Evolutionary conservation across 306 rosid species (phyloP).

Genomic region (Canavalia ensiformis): DNA sequence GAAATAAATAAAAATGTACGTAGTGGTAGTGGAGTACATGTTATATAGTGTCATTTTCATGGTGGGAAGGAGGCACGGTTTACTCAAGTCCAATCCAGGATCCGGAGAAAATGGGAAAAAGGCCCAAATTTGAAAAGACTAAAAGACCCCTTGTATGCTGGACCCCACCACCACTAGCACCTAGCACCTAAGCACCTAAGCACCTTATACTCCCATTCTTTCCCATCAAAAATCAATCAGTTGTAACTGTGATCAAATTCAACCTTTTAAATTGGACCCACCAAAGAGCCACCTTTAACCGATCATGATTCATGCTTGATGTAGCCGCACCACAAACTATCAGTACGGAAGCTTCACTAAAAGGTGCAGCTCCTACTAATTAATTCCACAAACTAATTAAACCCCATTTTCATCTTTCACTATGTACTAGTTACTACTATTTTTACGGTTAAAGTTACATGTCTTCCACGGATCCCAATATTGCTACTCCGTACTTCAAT

Average conservation of each 20-base stretch:
- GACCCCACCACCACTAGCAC: constrained; percentile 12
- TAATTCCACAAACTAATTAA: neutral
- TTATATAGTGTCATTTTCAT: constrained; percentile 6
- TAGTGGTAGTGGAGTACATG: constrained; percentile 43
- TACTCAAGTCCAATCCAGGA: neutral
- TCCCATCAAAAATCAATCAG: constrained; percentile 39
- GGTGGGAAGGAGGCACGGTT: constrained; percentile 11
- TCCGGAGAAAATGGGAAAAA: neutral
- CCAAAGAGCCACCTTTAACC: constrained; percentile 37
- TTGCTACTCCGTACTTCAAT: constrained; percentile 35
- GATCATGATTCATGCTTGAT: constrained; percentile 21
- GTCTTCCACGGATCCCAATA: constrained; percentile 30
- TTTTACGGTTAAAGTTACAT: neutral
- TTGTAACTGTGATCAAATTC: constrained; percentile 17
- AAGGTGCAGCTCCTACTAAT: neutral
- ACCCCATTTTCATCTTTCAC: neutral
- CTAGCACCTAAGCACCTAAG: too few relatives aligned
- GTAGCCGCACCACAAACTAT: constrained; percentile 50
- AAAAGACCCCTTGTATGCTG: neutral
- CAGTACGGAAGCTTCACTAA: constrained; percentile 44
- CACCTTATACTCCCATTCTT: constrained; percentile 27
- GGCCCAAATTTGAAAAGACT: neutral
- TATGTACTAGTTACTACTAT: neutral
- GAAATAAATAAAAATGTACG: neutral
- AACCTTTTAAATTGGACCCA: constrained; percentile 42